phyloP scores from a whole-genome alignment of 2,329 filamentous ascomycete genomes.

The Cadophora luteo-olivacea region DNA sequence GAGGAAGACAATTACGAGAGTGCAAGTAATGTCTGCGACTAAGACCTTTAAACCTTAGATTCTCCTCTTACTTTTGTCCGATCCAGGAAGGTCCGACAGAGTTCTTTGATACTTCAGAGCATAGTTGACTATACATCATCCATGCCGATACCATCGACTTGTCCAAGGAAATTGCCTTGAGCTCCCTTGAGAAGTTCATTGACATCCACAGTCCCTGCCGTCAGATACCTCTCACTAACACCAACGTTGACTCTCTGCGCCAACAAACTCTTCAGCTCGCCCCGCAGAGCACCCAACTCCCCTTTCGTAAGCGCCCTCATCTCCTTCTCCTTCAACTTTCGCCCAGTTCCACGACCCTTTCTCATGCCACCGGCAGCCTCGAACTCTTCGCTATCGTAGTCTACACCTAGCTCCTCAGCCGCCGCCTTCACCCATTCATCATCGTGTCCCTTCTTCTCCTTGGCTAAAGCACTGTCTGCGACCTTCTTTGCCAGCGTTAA shows the following conservation, averaged over 20 bases:
- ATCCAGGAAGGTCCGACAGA: not conserved
- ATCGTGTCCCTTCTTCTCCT: constrained; percentile 84
- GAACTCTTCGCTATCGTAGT: constrained; percentile 90
- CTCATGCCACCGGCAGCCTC: constrained; percentile 64
- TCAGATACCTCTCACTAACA: constrained; percentile 86
- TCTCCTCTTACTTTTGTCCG: not conserved
- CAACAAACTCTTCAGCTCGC: constrained; percentile 75
- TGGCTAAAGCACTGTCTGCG: constrained; percentile 81
- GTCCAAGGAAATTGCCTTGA: constrained; percentile 56
- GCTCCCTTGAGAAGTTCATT: constrained; percentile 70
- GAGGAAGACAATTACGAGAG: too few relatives aligned
- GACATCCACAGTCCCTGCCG: constrained; percentile 83
- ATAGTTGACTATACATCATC: constrained; percentile 35
- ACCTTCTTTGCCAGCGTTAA: constrained; percentile 85
- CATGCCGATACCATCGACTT: constrained; percentile 45
- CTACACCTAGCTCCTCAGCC: constrained; percentile 91
- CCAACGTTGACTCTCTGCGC: constrained; percentile 81
- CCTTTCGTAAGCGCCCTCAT: constrained; percentile 72
- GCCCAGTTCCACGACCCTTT: constrained; percentile 73
- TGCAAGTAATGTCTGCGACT: too few relatives aligned
- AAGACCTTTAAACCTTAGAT: not conserved
- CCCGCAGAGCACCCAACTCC: constrained; percentile 73
- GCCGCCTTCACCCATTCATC: constrained; percentile 84
- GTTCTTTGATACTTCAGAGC: not conserved
- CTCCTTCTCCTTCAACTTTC: constrained; percentile 77